Conservation (phyloP, 2,329 filamentous ascomycete species). For the Hypoxylon sp. region DNA sequence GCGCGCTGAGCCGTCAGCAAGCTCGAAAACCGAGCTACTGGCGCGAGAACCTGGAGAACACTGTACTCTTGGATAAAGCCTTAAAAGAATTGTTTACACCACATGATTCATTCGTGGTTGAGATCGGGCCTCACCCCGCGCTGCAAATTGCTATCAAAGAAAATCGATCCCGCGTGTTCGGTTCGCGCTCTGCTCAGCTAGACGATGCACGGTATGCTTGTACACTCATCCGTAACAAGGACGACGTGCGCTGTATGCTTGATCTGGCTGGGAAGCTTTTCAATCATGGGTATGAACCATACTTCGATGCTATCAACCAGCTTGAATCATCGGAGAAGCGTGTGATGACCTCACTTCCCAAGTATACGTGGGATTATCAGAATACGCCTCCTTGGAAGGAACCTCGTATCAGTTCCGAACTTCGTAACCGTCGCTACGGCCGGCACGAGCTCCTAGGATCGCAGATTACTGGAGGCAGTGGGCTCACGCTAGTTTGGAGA, state of each 20-base stretch:
- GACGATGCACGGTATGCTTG: too few relatives aligned
- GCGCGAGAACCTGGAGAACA: conserved; percentile 11
- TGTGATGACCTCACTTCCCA: background rate
- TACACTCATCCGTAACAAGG: too few relatives aligned
- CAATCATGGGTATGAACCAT: too few relatives aligned
- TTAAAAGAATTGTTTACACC: background rate
- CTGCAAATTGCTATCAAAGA: too few relatives aligned
- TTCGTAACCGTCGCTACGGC: conserved; percentile 22
- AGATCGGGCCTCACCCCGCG: conserved; percentile 10
- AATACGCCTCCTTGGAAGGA: conserved; percentile 26
- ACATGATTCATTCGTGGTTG: background rate
- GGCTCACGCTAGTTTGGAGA: too few relatives aligned
- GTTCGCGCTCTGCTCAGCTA: too few relatives aligned
- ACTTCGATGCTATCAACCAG: too few relatives aligned
- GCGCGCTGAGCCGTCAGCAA: background rate
- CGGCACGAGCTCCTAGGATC: conserved; percentile 43
- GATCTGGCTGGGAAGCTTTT: too few relatives aligned
- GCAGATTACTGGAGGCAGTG: too few relatives aligned
- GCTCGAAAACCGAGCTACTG: conserved; percentile 27
- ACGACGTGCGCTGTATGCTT: too few relatives aligned
- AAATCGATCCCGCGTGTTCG: too few relatives aligned
- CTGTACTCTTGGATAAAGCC: background rate
- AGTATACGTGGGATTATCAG: conserved; percentile 58
- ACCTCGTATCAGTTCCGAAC: conserved; percentile 30
- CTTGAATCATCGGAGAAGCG: too few relatives aligned